Evolutionary conservation across 768 basidiomycete genomes (phyloP).

Genomic region (Boletus eberwhitei): DNA sequence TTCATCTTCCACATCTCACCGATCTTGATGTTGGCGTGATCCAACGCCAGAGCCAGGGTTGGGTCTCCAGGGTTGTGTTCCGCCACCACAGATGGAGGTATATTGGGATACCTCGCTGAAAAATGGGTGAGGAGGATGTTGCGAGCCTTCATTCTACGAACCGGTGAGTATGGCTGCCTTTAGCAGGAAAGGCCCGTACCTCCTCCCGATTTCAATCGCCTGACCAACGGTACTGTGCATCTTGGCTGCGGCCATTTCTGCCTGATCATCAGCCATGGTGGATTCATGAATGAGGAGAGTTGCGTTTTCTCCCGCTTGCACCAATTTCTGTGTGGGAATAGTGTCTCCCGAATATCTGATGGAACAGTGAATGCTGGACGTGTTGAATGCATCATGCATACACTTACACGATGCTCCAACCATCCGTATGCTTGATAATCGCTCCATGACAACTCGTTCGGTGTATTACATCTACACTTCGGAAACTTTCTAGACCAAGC

Average conservation of each 20-base stretch:
- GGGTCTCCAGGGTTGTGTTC: slow-evolving; percentile 34
- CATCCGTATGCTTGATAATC: slow-evolving; percentile 63
- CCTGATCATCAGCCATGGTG: slow-evolving; percentile 84
- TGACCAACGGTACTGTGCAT: slow-evolving; percentile 90
- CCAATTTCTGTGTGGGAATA: slow-evolving; percentile 65
- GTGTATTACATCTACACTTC: slow-evolving; percentile 73
- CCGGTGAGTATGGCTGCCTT: neutral
- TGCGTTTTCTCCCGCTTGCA: slow-evolving; percentile 58
- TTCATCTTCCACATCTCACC: slow-evolving; percentile 85
- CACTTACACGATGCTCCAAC: slow-evolving; percentile 42
- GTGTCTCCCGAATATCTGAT: slow-evolving; percentile 91
- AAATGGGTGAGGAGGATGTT: slow-evolving; percentile 93
- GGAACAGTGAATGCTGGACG: neutral
- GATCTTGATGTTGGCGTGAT: slow-evolving; percentile 67
- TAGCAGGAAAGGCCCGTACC: slow-evolving; percentile 40
- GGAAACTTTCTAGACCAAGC: slow-evolving; percentile 58
- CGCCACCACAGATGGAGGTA: slow-evolving; percentile 49
- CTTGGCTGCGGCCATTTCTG: slow-evolving; percentile 67
- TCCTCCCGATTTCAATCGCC: slow-evolving; percentile 72
- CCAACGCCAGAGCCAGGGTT: slow-evolving; percentile 74
- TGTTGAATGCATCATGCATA: neutral
- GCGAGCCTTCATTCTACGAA: slow-evolving; percentile 73
- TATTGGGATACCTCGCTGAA: slow-evolving; percentile 88
- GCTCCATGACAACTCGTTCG: slow-evolving; percentile 69
- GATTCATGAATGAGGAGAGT: slow-evolving; percentile 94